Base-by-base conservation (phyloP, 2,329 filamentous ascomycete species). In the Claviceps pazoutovae region DNA sequence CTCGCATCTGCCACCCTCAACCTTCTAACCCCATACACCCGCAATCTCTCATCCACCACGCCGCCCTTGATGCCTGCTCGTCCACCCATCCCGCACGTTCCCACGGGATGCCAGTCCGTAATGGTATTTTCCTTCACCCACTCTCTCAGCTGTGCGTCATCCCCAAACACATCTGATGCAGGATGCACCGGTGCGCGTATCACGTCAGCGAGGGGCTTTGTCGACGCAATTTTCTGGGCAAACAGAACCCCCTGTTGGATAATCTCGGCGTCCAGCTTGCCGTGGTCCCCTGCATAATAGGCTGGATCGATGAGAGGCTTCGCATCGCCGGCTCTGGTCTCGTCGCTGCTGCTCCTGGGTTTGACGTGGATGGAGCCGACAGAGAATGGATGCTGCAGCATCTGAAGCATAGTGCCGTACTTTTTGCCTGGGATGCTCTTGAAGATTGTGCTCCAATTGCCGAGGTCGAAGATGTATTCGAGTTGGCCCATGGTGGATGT, bases 371-470 rank as follows among this genome's bases (percentile, higher is more conserved):
- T 64, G 2, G 65, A 70, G 0, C 75, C 75, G 3, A 66, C 62
- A 0, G 72, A 71, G 34, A 74, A 74, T 0, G 75, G 74, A 58
- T 77, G 75, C 54, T 76, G 74, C 1, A 78, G 60, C 53, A 76
- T 71, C 52, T 71, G 69, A 0, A 76, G 56, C 64, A 76, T 68
- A 2, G 71, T 74, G 8, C 64, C 72, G 52, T 76, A 75, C 51
- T 67, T 69, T 54, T 71, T 75, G 2, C 61, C 64, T 45, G 60
- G 52, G 55, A 62, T 46, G 50, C 62, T 51, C 37, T 58, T 48
- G 60, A 72, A 62, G 56, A 61, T 48, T 1, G 71, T 62, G 51
- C 64, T 74, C 66, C 69, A 74, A 52, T 74, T 74, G 4, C 72
- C 72, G 1, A 71, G 60, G 43, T 74, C 71, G 36, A 76, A 74